Conservation (phyloP, 768 basidiomycete genomes). For the Leccinum rimulosum region DNA sequence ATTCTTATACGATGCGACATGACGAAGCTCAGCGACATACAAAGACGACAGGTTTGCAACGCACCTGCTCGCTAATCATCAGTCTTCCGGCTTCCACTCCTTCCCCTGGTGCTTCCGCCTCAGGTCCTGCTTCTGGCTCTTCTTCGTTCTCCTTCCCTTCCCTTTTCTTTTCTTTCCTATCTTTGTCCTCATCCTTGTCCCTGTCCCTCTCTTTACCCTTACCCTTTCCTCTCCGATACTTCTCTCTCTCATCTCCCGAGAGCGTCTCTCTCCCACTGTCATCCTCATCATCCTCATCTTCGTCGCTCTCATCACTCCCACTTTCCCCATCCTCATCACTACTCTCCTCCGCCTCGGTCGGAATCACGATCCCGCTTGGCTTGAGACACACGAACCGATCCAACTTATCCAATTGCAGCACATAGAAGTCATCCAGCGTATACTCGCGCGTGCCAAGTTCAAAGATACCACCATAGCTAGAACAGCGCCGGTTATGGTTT, state of each 20-base stretch:
- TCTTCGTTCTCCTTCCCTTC: constrained; percentile 32
- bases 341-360: constrained; percentile 57
- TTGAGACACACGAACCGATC: constrained; percentile 76
- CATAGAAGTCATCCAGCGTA: constrained; percentile 86
- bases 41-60: not conserved
- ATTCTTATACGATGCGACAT: constrained; percentile 17
- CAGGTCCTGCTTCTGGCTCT: not conserved
- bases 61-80: constrained; percentile 6
- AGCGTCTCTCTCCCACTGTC: constrained; percentile 14
- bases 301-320: constrained; percentile 55
- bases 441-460: constrained; percentile 82
- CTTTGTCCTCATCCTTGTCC: not conserved
- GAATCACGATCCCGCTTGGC: constrained; percentile 58
- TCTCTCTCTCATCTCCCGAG: constrained; percentile 13
- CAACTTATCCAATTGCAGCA: constrained; percentile 79
- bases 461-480: constrained; percentile 85
- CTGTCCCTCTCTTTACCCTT: constrained; percentile 2
- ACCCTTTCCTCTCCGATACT: not conserved
- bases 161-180: constrained; percentile 12
- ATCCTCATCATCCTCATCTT: constrained; percentile 45
- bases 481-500: not conserved
- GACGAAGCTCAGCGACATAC: not conserved
- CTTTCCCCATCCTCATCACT: constrained; percentile 63
- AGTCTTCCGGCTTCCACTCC: constrained; percentile 18
- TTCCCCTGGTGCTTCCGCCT: not conserved